Evolutionary conservation across 2,329 filamentous ascomycete genomes (phyloP).

Genomic region (Dactylonectria estremocensis): DNA sequence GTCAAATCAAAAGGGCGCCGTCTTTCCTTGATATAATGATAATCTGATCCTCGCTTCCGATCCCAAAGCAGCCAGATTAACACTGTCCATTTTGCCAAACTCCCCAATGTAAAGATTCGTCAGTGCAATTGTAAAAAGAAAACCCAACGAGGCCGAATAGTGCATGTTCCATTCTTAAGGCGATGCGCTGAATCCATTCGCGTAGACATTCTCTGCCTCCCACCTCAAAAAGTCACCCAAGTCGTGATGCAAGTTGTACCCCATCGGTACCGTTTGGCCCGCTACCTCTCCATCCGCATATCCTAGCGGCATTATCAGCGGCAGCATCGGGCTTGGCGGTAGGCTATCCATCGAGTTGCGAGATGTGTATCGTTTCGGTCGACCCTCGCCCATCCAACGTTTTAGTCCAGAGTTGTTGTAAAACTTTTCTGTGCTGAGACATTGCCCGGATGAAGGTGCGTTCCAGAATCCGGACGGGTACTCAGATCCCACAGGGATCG

Average conservation of each 20-base stretch:
- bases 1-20: background rate
- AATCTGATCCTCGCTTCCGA: background rate
- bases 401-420: conserved; percentile 50
- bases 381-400: conserved; percentile 56
- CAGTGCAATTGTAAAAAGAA: conserved; percentile 4
- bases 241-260: conserved; percentile 73
- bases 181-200: conserved; percentile 46
- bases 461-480: conserved; percentile 54
- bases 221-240: conserved; percentile 72
- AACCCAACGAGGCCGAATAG: conserved; percentile 4
- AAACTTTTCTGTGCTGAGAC: conserved; percentile 53
- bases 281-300: conserved; percentile 53
- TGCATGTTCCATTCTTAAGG: conserved; percentile 21
- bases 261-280: conserved; percentile 66
- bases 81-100: background rate
- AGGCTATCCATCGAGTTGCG: conserved; percentile 56
- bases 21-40: background rate
- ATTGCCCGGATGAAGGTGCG: conserved; percentile 40
- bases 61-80: background rate
- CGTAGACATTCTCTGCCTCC: conserved; percentile 68
- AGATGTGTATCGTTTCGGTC: conserved; percentile 50
- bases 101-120: conserved; percentile 7
- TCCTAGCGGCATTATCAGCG: conserved; percentile 59
- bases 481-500: conserved; percentile 56
- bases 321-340: conserved; percentile 67